phyloP scores from a whole-genome alignment of 768 basidiomycete species.

The Cystobasidium tubakii region DNA sequence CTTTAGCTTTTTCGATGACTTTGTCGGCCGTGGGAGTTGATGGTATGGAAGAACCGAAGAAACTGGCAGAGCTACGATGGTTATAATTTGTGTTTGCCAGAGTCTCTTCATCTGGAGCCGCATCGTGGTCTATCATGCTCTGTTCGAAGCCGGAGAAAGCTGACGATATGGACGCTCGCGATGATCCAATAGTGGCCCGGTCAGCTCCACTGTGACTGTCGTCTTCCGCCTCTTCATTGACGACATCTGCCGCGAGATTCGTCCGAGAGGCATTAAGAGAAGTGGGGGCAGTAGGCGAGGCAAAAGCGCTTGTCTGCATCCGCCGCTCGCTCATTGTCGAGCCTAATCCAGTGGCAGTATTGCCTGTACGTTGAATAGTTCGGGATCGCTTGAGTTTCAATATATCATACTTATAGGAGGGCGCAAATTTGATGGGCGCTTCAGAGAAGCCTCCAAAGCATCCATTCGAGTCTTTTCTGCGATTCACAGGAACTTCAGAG shows the following conservation, averaged over 20 bases:
- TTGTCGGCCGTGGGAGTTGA: conserved; percentile 13
- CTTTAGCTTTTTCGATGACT: conserved; percentile 26
- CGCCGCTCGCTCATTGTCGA: neutral
- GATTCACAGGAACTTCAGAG: neutral
- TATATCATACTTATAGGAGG: conserved; percentile 73
- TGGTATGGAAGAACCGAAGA: conserved; percentile 4
- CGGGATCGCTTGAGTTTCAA: conserved; percentile 57
- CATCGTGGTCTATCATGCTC: neutral
- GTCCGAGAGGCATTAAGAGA: conserved; percentile 14
- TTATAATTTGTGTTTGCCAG: neutral
- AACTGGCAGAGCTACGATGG: neutral
- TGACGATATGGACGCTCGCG: conserved; percentile 28
- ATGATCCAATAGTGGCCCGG: conserved; percentile 4
- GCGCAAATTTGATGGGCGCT: conserved; percentile 73
- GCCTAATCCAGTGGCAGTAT: neutral
- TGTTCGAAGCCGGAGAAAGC: conserved; percentile 26
- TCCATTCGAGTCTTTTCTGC: conserved; percentile 52
- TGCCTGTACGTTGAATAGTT: conserved; percentile 21
- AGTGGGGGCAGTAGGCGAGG: neutral
- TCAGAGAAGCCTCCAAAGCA: conserved; percentile 75
- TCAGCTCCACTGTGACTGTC: conserved; percentile 4
- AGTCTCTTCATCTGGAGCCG: neutral
- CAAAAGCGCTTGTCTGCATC: neutral
- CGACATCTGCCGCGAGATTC: conserved; percentile 13
- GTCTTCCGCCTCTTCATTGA: conserved; percentile 24